Percentiles rank a stretch among this genome's conserved stretches.
Conservation (phyloP, 768 basidiomycete species). For the Termitomyces sp. region DNA sequence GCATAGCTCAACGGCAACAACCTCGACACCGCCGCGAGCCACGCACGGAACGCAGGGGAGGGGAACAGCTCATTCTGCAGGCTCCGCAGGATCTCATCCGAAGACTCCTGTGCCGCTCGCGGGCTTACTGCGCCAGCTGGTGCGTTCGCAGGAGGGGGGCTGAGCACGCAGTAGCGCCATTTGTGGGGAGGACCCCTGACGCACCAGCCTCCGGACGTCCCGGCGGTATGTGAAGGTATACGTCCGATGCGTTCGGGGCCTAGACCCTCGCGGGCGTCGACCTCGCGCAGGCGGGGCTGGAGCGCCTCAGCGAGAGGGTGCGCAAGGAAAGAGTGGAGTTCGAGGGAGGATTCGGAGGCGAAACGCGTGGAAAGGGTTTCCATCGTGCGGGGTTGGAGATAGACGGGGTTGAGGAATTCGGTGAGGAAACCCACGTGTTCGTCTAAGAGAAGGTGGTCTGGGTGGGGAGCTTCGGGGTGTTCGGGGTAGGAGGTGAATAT, state of each 20-base stretch:
- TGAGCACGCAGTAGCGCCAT: slow-evolving; percentile 84
- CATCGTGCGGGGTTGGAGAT: slow-evolving; percentile 81
- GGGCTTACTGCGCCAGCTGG: slow-evolving; percentile 47
- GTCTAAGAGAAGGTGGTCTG: slow-evolving; percentile 49
- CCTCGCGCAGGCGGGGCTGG: slow-evolving; percentile 58
- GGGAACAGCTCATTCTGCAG: slow-evolving; percentile 80
- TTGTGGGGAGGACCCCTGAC: slow-evolving; percentile 90
- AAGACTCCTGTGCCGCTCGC: slow-evolving; percentile 47
- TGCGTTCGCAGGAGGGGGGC: slow-evolving; percentile 30
- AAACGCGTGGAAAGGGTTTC: slow-evolving; percentile 78
- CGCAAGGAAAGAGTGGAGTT: slow-evolving; percentile 83
- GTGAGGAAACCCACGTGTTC: slow-evolving; percentile 70
- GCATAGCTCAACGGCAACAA: slow-evolving; percentile 69
- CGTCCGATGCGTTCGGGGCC: slow-evolving; percentile 45
- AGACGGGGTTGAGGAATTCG: slow-evolving; percentile 85
- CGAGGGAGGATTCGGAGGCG: slow-evolving; percentile 80
- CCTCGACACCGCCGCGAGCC: slow-evolving; percentile 72
- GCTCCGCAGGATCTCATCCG: slow-evolving; percentile 56
- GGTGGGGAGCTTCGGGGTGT: slow-evolving; percentile 43
- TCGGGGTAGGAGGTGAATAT: slow-evolving; percentile 54
- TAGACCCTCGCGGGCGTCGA: slow-evolving; percentile 64
- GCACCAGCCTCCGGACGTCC: slow-evolving; percentile 57
- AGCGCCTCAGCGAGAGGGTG: slow-evolving; percentile 65
- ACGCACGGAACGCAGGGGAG: slow-evolving; percentile 83
- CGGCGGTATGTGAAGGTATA: slow-evolving; percentile 69